Evolutionary conservation across 352 stramenopile species (phyloP).

Genomic region (Phytophthora idaei): DNA sequence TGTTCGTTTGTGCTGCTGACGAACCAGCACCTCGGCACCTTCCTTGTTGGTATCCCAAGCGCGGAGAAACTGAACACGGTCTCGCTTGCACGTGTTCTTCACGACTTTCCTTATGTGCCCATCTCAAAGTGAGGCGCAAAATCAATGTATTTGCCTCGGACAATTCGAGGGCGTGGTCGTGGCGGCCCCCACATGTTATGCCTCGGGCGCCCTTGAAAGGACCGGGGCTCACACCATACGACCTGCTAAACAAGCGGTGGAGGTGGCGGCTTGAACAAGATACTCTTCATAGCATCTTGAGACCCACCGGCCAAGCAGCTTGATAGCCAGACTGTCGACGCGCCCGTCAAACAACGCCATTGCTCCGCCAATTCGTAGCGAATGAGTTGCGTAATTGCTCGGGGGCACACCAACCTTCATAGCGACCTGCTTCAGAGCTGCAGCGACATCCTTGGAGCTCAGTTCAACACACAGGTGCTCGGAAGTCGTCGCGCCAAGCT

Average conservation of each 20-base stretch:
- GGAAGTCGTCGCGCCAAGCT: not conserved
- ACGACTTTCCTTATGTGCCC: too few species aligned
- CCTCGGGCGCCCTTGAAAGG: not conserved
- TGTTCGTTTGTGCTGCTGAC: too few species aligned
- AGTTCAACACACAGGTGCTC: conserved; percentile 1
- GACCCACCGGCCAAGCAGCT: not conserved
- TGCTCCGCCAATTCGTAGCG: not conserved
- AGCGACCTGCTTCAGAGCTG: not conserved
- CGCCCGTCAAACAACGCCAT: not conserved
- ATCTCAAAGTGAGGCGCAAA: too few species aligned
- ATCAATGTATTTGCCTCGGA: too few species aligned
- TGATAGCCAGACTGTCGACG: not conserved
- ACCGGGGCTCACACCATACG: not conserved
- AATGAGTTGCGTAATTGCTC: not conserved
- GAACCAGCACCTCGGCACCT: too few species aligned
- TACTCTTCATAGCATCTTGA: conserved; percentile 3
- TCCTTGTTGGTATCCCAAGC: too few species aligned
- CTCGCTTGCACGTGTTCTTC: too few species aligned
- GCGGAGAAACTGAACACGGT: too few species aligned
- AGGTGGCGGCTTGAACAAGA: not conserved
- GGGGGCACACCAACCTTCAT: not conserved
- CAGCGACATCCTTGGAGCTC: not conserved
- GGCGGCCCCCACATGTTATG: not conserved
- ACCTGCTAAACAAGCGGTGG: not conserved
- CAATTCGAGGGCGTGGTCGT: not conserved